Evolutionary conservation across 2,329 filamentous ascomycete genomes (phyloP), one percentile per base, ranked within the genome.

Genomic region (Xylaria sp.): DNA sequence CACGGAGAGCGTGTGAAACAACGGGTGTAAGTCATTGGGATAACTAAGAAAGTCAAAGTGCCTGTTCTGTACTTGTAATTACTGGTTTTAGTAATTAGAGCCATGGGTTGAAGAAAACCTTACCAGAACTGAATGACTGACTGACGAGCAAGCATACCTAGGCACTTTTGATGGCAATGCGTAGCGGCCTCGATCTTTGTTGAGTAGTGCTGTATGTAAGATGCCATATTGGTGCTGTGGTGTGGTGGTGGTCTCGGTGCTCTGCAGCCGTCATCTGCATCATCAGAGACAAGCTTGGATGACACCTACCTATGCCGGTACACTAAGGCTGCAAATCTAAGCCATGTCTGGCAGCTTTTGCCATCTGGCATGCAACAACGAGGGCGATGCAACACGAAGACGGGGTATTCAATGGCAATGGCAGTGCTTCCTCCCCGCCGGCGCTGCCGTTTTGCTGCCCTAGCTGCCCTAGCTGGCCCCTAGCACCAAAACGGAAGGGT

Each of bases 401-500:
- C 32, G 6, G 48, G 46, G 50, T 13, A 10, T 15, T 32, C 43
- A 23, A 60, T 55, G 50, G 52, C 43, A 23, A 60, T 55, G 50
- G 52, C 52, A 55, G 28, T 55, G 52, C 50, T 12, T n/a, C 15
- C 8, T 10, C 18, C 50, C 28, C 50, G 28, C 50, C 50, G 50
- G 28, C 3, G 30, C 50, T 12, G 50, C 28, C 28, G 7, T 53
- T 30, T 34, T 10, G 32, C 28, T 12, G 48, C 6, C n/a, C n/a
- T n/a, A n/a, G n/a, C n/a, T n/a, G n/a, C n/a, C n/a, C n/a, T n/a
- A n/a, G n/a, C n/a, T n/a, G n/a, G n/a, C n/a, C n/a, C n/a, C 50
- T 55, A 65, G 48, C 56, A 60, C 60, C 18, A 65, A 61, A 61
- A 43, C 43, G 57, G 62, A 61, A 61, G 13, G 52, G 66, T 65